Percentiles rank a stretch among this genome's conserved stretches.
Conservation (phyloP, 257 asterid genomes). For the Nicotiana benthamiana region DNA sequence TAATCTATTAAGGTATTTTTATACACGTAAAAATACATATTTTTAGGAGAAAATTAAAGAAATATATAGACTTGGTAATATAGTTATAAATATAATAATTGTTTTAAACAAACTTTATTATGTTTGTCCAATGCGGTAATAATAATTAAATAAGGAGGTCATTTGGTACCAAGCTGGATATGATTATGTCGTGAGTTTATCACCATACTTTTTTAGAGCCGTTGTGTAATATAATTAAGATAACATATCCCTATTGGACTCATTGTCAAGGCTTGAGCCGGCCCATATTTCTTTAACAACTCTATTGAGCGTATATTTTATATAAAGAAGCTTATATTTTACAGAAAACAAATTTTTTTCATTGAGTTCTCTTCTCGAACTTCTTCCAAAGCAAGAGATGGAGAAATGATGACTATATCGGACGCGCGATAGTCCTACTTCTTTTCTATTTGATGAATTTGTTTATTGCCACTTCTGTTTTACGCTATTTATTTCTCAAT, state of each 20-base stretch:
- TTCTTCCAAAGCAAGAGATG: not conserved
- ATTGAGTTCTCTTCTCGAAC: not conserved
- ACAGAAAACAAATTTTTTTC: fast-evolving
- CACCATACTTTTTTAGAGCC: not conserved
- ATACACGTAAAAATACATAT: too few species aligned
- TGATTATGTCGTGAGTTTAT: too few species aligned
- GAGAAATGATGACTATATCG: not conserved
- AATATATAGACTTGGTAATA: not conserved
- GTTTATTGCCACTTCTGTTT: not conserved
- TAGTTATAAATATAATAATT: not conserved
- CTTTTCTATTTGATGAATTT: not conserved
- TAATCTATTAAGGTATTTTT: not conserved
- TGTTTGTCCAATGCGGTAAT: not conserved
- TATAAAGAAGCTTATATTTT: not conserved
- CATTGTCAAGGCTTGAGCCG: not conserved
- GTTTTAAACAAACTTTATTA: not conserved
- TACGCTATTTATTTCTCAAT: not conserved
- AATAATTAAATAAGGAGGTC: not conserved
- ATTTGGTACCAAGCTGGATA: not conserved
- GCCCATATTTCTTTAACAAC: not conserved
- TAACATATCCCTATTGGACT: not conserved
- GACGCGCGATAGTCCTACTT: not conserved
- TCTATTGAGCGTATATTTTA: not conserved
- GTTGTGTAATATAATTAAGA: not conserved
- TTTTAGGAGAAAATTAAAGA: not conserved